A percentile compares a stretch with the other conserved stretches of the same genome.
Conservation (phyloP, 1,284 basidiomycete species). For the Pisolithus thermaeus region DNA sequence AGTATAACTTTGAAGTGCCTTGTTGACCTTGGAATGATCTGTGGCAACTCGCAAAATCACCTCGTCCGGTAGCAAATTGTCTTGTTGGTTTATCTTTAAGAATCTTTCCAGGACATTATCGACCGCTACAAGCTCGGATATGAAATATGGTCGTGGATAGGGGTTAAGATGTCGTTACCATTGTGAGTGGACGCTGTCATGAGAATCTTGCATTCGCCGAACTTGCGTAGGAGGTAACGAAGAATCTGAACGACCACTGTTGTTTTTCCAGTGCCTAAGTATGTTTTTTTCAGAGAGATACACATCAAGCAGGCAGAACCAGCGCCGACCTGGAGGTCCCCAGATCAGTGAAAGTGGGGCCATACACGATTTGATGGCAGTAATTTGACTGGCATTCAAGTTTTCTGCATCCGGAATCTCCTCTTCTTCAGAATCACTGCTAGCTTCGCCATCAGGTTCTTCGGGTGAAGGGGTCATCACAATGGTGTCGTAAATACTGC, state of each 20-base stretch:
- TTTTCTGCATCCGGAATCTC: conserved; percentile 16
- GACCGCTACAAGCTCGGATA: conserved; percentile 38
- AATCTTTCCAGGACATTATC: conserved; percentile 66
- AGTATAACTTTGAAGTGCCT: conserved; percentile 49
- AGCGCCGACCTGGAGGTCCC: conserved; percentile 53
- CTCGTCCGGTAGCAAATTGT: conserved; percentile 41
- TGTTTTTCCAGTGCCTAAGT: conserved; percentile 60
- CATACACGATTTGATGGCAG: conserved; percentile 40
- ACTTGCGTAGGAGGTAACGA: conserved; percentile 35
- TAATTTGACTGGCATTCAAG: conserved; percentile 50
- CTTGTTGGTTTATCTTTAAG: conserved; percentile 37
- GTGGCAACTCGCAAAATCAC: conserved; percentile 60
- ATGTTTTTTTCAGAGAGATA: background rate
- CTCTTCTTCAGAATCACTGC: conserved; percentile 6
- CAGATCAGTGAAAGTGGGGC: conserved; percentile 50
- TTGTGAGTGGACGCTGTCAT: conserved; percentile 69
- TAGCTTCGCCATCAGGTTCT: background rate
- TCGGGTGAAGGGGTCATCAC: conserved; percentile 21
- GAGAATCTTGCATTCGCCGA: conserved; percentile 41
- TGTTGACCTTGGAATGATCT: conserved; percentile 54
- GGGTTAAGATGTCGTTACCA: conserved; percentile 30
- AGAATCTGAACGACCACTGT: conserved; percentile 61
- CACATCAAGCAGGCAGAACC: background rate
- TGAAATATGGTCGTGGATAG: background rate
- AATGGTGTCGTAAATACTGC: conserved; percentile 44